Evolutionary conservation across 805 yeast genomes (phyloP).

Genomic region (Yamadazyma sp.): DNA sequence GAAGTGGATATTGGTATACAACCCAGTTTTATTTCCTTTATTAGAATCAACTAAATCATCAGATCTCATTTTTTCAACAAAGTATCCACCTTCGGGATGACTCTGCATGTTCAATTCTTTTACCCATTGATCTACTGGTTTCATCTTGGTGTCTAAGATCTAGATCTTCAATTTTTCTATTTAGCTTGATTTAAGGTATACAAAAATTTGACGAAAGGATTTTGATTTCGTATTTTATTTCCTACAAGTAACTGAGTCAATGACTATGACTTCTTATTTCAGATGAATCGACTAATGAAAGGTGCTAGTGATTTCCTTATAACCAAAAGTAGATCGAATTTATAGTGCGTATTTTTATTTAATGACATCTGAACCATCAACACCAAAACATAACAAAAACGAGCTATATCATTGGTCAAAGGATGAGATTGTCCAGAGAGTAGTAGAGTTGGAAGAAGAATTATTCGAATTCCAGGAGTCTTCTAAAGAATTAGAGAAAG

Average conservation of each 20-base stretch:
- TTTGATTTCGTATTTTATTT: no score
- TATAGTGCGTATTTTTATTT: no score
- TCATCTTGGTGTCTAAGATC: constrained; percentile 4
- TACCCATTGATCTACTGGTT: constrained; percentile 13
- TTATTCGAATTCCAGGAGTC: constrained; percentile 42
- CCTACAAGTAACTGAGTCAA: no score
- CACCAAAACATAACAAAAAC: not conserved
- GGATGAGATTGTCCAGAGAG: constrained; percentile 16
- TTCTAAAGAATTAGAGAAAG: constrained; percentile 42
- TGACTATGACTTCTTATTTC: no score
- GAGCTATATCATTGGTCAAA: constrained; percentile 8
- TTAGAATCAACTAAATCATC: constrained; percentile 13
- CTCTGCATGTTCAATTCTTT: constrained; percentile 11
- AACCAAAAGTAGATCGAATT: no score
- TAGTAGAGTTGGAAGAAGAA: constrained; percentile 36
- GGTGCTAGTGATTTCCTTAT: no score
- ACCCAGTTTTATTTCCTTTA: constrained; percentile 19
- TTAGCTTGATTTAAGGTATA: no score
- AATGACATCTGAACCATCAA: not conserved
- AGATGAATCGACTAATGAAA: no score
- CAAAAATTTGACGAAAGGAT: no score
- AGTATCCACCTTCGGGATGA: constrained; percentile 25
- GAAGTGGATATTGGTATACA: constrained; percentile 21
- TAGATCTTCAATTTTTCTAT: no score
- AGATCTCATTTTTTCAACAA: constrained; percentile 14